A percentile compares a stretch with the other conserved stretches of the same genome.
Evolutionary conservation across 2,329 filamentous ascomycete genomes (phyloP).

Genomic region (Nemania sp.): DNA sequence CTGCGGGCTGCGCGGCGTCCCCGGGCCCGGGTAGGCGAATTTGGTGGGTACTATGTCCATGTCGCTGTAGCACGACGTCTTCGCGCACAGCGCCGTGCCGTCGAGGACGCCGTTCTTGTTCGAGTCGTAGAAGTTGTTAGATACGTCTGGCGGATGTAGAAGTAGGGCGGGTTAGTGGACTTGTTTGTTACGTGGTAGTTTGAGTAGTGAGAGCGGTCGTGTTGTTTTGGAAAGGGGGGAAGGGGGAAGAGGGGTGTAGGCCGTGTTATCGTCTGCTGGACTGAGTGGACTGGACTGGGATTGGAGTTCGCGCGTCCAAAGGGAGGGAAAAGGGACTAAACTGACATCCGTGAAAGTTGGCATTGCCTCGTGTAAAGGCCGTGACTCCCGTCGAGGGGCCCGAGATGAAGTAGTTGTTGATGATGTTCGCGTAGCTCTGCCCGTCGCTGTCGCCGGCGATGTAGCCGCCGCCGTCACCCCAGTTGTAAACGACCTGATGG

Average conservation of each 20-base stretch:
- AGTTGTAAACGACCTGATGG: constrained; percentile 57
- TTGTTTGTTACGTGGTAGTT: neutral
- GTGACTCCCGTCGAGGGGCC: constrained; percentile 55
- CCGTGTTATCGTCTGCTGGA: no score
- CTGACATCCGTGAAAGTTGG: constrained; percentile 55
- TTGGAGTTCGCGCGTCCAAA: no score
- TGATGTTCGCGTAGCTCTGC: constrained; percentile 54
- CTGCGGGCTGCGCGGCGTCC: constrained; percentile 44
- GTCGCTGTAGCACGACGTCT: constrained; percentile 51
- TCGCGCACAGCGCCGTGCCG: constrained; percentile 49
- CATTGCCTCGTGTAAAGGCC: constrained; percentile 60
- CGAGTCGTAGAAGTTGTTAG: constrained; percentile 57
- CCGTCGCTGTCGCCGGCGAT: constrained; percentile 57
- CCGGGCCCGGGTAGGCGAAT: constrained; percentile 51
- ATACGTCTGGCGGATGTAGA: constrained; percentile 43
- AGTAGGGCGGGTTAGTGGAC: neutral
- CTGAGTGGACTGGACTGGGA: no score
- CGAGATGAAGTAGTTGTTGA: constrained; percentile 62
- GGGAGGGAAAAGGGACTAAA: neutral
- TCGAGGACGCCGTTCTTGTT: constrained; percentile 55
- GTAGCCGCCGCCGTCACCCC: constrained; percentile 58
- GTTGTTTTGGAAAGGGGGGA: no score
- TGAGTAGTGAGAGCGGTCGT: no score
- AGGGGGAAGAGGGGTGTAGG: no score
- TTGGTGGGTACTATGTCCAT: constrained; percentile 48